phyloP scores from a whole-genome alignment of 1,139 yeast genomes.

The Candida sp. region DNA sequence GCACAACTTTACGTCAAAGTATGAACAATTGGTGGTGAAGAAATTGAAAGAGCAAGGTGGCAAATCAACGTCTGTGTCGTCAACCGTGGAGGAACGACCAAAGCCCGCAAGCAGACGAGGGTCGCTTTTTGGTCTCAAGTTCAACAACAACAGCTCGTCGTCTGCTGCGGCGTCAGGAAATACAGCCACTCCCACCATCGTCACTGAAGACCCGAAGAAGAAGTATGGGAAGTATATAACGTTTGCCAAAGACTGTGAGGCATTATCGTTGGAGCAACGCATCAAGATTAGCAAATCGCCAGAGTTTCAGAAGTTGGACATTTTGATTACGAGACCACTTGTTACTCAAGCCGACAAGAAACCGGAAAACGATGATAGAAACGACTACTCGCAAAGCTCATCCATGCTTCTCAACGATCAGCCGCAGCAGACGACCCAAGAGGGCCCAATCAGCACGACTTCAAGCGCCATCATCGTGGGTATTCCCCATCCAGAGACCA shows the following conservation, averaged over 20 bases:
- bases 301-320: conserved; percentile 36
- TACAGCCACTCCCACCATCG: conserved; percentile 14
- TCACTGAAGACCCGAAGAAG: conserved; percentile 21
- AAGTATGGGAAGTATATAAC: conserved; percentile 26
- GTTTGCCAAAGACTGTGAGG: conserved; percentile 37
- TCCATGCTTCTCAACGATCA: conserved; percentile 37
- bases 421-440: conserved; percentile 16
- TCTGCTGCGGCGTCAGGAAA: background rate
- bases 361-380: conserved; percentile 16
- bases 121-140: conserved; percentile 46
- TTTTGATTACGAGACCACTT: conserved; percentile 43
- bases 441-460: conserved; percentile 29
- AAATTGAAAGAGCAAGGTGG: conserved; percentile 39
- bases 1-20: conserved; percentile 50
- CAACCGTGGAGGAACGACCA: conserved; percentile 25
- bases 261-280: conserved; percentile 40
- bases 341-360: conserved; percentile 10
- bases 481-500: conserved; percentile 47
- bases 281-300: conserved; percentile 31
- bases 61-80: background rate
- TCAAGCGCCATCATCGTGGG: conserved; percentile 46
- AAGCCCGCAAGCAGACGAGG: conserved; percentile 36
- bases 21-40: conserved; percentile 45
- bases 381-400: conserved; percentile 41
- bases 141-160: conserved; percentile 20